Conservation (phyloP, 441 rosid species). For the Adansonia madagascariensis region DNA sequence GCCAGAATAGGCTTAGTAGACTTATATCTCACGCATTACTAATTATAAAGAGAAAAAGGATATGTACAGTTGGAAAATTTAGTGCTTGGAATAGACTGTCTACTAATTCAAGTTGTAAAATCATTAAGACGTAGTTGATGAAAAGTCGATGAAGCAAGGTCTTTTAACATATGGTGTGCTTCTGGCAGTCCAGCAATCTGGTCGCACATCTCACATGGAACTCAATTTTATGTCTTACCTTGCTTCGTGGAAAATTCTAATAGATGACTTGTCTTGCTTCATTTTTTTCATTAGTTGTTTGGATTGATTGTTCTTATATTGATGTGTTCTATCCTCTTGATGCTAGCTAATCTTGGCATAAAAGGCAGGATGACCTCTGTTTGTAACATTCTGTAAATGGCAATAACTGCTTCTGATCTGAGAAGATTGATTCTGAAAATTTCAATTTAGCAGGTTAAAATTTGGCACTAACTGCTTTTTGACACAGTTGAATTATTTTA, state of each 20-base stretch:
- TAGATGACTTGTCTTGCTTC: not conserved
- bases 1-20: not conserved
- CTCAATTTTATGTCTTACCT: too few relatives aligned
- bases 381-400: constrained; percentile 8
- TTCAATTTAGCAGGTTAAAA: not conserved
- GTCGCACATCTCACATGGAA: not conserved
- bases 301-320: not conserved
- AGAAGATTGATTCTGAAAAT: not conserved
- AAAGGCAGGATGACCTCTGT: not conserved
- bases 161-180: not conserved
- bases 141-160: not conserved
- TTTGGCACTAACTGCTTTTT: not conserved
- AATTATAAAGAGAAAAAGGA: not conserved
- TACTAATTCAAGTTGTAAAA: not conserved
- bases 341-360: not conserved
- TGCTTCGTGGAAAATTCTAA: not conserved
- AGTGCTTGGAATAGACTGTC: not conserved
- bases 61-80: not conserved
- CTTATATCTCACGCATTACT: not conserved
- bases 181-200: not conserved
- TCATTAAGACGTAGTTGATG: not conserved
- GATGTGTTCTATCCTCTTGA: not conserved
- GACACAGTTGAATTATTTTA: not conserved
- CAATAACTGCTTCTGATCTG: not conserved
- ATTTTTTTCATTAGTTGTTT: not conserved